phyloP scores from a whole-genome alignment of 345 rosid species.

The Salix dunnii region DNA sequence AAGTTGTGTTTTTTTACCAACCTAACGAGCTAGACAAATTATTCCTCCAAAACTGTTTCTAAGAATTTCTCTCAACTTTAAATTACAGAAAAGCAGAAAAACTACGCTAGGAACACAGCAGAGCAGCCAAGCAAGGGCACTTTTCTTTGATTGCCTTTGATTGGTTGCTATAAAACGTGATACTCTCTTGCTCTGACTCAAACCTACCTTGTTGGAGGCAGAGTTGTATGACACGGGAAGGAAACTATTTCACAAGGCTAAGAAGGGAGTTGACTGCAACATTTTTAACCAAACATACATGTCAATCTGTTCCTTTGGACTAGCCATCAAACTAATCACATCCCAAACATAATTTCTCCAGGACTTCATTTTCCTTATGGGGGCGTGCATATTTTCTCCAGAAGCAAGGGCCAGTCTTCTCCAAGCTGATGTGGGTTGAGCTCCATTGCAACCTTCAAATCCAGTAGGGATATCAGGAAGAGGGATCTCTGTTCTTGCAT shows the following conservation, averaged over 20 bases:
- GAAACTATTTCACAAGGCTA: conserved; percentile 12
- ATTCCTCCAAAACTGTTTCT: conserved; percentile 41
- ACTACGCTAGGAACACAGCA: conserved; percentile 34
- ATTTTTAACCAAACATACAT: conserved; percentile 5
- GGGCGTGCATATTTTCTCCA: conserved; percentile 39
- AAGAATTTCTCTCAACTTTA: conserved; percentile 24
- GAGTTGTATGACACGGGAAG: background rate
- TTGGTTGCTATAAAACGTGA: conserved; percentile 20
- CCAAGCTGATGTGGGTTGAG: conserved; percentile 50
- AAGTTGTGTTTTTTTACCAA: conserved; percentile 22
- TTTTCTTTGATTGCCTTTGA: conserved; percentile 18
- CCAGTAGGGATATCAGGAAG: conserved; percentile 26
- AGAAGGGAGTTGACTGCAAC: background rate
- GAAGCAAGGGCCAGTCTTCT: conserved; percentile 47
- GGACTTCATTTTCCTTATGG: conserved; percentile 22
- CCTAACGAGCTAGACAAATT: conserved; percentile 29
- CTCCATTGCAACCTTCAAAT: conserved; percentile 43
- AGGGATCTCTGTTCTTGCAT: conserved; percentile 22
- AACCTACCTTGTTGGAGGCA: conserved; percentile 6
- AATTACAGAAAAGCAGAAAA: conserved; percentile 32
- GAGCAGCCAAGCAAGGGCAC: conserved; percentile 20
- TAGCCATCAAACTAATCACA: conserved; percentile 11
- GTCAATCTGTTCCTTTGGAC: conserved; percentile 13
- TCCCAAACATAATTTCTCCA: background rate
- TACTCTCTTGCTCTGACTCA: conserved; percentile 10